Evolutionary conservation across 805 yeast species (phyloP).

Genomic region (Cyberlindnera bimundalis): DNA sequence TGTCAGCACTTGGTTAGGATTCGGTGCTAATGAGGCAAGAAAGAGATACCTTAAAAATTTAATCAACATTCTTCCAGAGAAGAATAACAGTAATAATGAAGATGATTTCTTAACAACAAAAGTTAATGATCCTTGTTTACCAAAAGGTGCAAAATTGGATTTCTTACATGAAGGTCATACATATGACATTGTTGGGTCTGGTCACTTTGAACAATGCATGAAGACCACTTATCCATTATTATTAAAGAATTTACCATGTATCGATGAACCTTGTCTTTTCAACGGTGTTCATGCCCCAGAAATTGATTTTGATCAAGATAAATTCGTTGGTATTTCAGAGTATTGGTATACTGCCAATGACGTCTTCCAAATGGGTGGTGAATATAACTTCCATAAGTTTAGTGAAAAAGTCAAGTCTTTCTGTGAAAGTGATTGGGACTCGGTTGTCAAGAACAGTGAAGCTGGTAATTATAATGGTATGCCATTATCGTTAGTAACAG

Average conservation of each 20-base stretch:
- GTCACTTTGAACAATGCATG: slow-evolving; percentile 73
- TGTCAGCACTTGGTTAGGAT: slow-evolving; percentile 96
- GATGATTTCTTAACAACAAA: slow-evolving; percentile 36
- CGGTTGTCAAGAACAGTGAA: slow-evolving; percentile 45
- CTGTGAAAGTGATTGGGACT: slow-evolving; percentile 75
- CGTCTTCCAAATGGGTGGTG: slow-evolving; percentile 84
- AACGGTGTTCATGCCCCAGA: slow-evolving; percentile 94
- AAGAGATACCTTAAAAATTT: slow-evolving; percentile 61
- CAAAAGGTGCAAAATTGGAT: slow-evolving; percentile 50
- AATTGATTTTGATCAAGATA: slow-evolving; percentile 73
- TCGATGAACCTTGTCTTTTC: slow-evolving; percentile 85
- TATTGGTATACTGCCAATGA: slow-evolving; percentile 98
- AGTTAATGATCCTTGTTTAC: slow-evolving; percentile 78
- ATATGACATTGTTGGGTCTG: slow-evolving; percentile 66
- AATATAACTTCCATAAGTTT: slow-evolving; percentile 70
- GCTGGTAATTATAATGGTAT: slow-evolving; percentile 57
- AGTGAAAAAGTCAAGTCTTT: slow-evolving; percentile 63
- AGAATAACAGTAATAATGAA: slow-evolving; percentile 44
- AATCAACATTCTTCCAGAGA: slow-evolving; percentile 46
- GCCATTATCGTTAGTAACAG: slow-evolving; percentile 52
- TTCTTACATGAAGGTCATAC: slow-evolving; percentile 44
- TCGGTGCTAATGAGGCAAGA: slow-evolving; percentile 95
- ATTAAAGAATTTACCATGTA: slow-evolving; percentile 76
- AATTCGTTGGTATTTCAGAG: slow-evolving; percentile 91
- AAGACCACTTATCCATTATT: slow-evolving; percentile 71